Base-by-base conservation (phyloP, 2,329 filamentous ascomycete genomes). In the Fusarium sp. region DNA sequence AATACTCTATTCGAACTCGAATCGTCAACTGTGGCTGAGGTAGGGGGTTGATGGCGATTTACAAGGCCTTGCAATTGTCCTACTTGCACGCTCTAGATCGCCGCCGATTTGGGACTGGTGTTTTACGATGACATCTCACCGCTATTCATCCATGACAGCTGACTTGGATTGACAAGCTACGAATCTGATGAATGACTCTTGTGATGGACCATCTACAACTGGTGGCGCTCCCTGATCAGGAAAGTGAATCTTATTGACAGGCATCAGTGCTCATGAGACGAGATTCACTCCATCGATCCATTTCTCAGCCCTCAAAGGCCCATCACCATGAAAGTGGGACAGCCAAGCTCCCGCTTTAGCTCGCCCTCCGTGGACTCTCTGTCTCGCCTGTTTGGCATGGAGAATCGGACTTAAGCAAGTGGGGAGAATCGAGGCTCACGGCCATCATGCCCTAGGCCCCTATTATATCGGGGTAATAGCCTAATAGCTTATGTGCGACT, bases 61-160 rank as follows among this genome's bases (percentile, higher is more conserved):
- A 28, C 28, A 28, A 24, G 31, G 36, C 34, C 21, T 46, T 51
- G 42, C 26, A 46, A 42, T 43, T 53, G 31, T 33, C 19, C 5
- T 22, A 47, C 33, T 50, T 39, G 47, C 31, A 49, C 38, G 21
- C 47, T 58, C 47, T 55, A 13, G 39, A 46, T 49, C 26, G 33
- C 26, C 31, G 34, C 33, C 34, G 17, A 42, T 15, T 63, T 62
- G 24, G 60, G 31, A 54, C 40, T 28, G 38, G 45, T 43, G 26
- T 56, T 62, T 51, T 43, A 39, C 45, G 21, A 38, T 50, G 40
- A 59, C 54, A 67, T 54, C 58, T 67, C 51, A 64, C 65, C 63
- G 65, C 63, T 31, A 38, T 57, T 66, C 40, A 45, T 59, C 28
- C 11, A 40, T 26, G 5, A 28, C 59, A 47, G 26, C 28, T 46